phyloP scores from a whole-genome alignment of 805 yeast genomes.

The Teunomyces tritomae region DNA sequence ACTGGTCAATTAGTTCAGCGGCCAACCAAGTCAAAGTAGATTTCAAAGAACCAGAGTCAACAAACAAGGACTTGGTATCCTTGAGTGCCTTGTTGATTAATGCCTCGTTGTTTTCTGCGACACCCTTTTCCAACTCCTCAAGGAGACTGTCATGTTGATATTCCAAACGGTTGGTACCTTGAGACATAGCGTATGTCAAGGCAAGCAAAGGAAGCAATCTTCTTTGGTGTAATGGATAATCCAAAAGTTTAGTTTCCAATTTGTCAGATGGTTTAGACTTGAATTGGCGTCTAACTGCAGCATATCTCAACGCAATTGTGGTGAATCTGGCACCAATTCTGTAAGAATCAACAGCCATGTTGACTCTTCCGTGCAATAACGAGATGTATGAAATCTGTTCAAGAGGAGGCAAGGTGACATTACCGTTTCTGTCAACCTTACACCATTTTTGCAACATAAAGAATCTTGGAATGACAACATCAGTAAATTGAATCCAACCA shows the following conservation, averaged over 20 bases:
- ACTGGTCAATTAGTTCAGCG: slow-evolving; percentile 40
- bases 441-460: slow-evolving; percentile 47
- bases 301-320: slow-evolving; percentile 45
- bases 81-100: slow-evolving; percentile 30
- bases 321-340: slow-evolving; percentile 41
- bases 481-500: slow-evolving; percentile 48
- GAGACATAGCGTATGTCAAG: slow-evolving; percentile 34
- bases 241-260: slow-evolving; percentile 40
- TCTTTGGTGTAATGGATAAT: slow-evolving; percentile 46
- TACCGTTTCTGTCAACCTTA: slow-evolving; percentile 39
- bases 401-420: slow-evolving; percentile 42
- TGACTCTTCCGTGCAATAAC: slow-evolving; percentile 44
- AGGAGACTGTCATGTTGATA: slow-evolving; percentile 29
- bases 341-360: slow-evolving; percentile 44
- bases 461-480: slow-evolving; percentile 43
- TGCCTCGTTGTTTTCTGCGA: slow-evolving; percentile 28
- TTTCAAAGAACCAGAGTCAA: slow-evolving; percentile 45
- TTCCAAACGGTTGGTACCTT: slow-evolving; percentile 40
- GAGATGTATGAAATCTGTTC: slow-evolving; percentile 45
- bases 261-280: slow-evolving; percentile 27
- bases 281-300: slow-evolving; percentile 47
- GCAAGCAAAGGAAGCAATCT: slow-evolving; percentile 46
- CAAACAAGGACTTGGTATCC: slow-evolving; percentile 41
- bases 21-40: slow-evolving; percentile 45
- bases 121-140: slow-evolving; percentile 36